Conservation (phyloP, 2,329 filamentous ascomycete species). For the Penicillium sp. region DNA sequence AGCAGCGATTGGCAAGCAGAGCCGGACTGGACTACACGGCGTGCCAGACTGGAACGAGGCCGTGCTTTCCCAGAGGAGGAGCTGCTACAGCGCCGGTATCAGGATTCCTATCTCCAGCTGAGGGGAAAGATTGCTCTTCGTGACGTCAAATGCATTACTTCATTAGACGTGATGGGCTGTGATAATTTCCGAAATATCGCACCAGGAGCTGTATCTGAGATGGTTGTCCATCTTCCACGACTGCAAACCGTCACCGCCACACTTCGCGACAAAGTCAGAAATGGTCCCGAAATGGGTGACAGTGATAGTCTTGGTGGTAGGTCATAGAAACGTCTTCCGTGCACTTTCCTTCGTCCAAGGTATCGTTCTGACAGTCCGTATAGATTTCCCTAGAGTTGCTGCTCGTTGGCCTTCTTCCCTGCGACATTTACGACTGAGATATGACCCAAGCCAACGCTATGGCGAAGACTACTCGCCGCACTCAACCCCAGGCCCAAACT, state of each 20-base stretch:
- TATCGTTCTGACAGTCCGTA: neutral
- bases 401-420: neutral
- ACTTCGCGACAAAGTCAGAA: neutral
- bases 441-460: too few relatives aligned
- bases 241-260: neutral
- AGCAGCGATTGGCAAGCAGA: neutral
- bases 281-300: neutral
- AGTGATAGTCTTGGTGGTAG: neutral
- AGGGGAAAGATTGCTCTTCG: neutral
- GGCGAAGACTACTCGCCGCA: too few relatives aligned
- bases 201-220: neutral
- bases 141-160: neutral
- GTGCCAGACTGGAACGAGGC: neutral
- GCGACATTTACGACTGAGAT: neutral
- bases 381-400: neutral
- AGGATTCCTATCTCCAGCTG: neutral
- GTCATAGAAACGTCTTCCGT: neutral
- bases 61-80: neutral
- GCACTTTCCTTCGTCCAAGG: neutral
- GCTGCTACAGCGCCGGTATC: neutral
- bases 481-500: neutral
- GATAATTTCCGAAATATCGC: neutral
- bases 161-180: neutral
- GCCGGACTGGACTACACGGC: neutral
- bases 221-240: neutral